Evolutionary conservation across 2,329 filamentous ascomycete species (phyloP), one percentile per base, ranked within the genome.

Genomic region (Cadophora gregata): DNA sequence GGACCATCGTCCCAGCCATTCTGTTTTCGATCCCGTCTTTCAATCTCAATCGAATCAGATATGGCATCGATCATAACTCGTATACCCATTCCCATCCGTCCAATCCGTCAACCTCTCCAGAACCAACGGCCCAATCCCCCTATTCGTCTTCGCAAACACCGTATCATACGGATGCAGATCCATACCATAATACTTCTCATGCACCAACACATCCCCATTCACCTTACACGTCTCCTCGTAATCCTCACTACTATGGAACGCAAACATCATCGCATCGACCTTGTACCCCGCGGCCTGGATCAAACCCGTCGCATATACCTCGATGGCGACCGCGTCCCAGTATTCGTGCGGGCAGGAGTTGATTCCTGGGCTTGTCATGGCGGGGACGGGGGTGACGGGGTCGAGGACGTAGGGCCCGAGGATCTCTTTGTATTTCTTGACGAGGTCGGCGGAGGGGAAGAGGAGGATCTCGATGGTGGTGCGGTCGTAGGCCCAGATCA

Each of bases 11-110:
- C 50, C 25, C 50, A 3, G 14, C 21, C 36, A 47, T 29, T n/a
- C 21, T 47, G 38, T 42, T 5, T 25, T 29, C n/a, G n/a, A 38
- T 51, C 16, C 21, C 29, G 31, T 36, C 27, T n/a, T 47, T 9
- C 9, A 12, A 8, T 4, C 29, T 62, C 53, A n/a, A 16, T 10
- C 1, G 5, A 19, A 31, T 56, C 53, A 56, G 4, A 56, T 93
- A 93, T 67, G 67, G 53, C 71, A 75, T 27, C 68, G 65, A 45
- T 76, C 71, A 55, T 73, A 74, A 45, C 70, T 75, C 36, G 63
- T 71, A 66, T 75, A 76, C 8, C 62, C 69, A 36, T 67, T 50
- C n/a, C 53, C 64, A 53, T 69, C 70, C 10, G 63, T 67, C 73
- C 73, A 75, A 59, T 72, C 68, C 9, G 71, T 73, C 64, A 73